A percentile compares a stretch with the other conserved stretches of the same genome.
phyloP scores from a whole-genome alignment of 106 monocot genomes.

The Alisma plantagoaquatica region DNA sequence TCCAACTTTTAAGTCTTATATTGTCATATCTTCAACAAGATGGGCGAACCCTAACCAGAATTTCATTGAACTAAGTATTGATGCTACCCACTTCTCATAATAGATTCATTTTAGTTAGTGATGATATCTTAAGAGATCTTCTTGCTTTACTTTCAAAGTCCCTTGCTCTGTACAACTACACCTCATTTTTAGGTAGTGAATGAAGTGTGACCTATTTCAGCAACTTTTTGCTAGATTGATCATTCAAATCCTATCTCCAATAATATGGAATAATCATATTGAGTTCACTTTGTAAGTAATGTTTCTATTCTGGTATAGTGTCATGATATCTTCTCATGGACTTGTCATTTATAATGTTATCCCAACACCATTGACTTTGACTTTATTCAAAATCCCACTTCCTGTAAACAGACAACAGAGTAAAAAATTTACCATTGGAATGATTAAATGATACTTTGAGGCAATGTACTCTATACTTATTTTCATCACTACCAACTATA shows the following conservation, averaged over 20 bases:
- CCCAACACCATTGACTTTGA: constrained; percentile 81
- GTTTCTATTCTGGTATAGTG: constrained; percentile 63
- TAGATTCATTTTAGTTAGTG: too few relatives aligned
- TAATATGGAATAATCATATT: constrained; percentile 69
- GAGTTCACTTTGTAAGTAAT: constrained; percentile 55
- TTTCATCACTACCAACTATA: constrained; percentile 63
- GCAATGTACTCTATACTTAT: constrained; percentile 73
- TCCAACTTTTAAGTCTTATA: too few relatives aligned
- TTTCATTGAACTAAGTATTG: too few relatives aligned
- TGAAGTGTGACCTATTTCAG: constrained; percentile 67
- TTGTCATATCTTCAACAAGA: too few relatives aligned
- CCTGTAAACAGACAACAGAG: constrained; percentile 84
- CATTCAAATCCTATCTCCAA: constrained; percentile 67
- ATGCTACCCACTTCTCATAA: too few relatives aligned
- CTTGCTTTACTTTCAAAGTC: too few relatives aligned
- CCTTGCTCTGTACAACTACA: too few relatives aligned
- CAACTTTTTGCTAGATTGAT: constrained; percentile 20
- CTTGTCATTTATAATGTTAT: constrained; percentile 93
- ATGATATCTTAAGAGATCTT: too few relatives aligned
- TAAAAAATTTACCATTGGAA: constrained; percentile 83
- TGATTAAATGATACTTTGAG: constrained; percentile 88
- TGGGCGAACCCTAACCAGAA: too few relatives aligned
- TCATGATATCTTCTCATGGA: constrained; percentile 85
- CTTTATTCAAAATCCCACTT: constrained; percentile 59
- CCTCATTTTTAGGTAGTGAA: constrained; percentile 73